phyloP scores from a whole-genome alignment of 495 filamentous ascomycete species.

The Durotheca rogersii region DNA sequence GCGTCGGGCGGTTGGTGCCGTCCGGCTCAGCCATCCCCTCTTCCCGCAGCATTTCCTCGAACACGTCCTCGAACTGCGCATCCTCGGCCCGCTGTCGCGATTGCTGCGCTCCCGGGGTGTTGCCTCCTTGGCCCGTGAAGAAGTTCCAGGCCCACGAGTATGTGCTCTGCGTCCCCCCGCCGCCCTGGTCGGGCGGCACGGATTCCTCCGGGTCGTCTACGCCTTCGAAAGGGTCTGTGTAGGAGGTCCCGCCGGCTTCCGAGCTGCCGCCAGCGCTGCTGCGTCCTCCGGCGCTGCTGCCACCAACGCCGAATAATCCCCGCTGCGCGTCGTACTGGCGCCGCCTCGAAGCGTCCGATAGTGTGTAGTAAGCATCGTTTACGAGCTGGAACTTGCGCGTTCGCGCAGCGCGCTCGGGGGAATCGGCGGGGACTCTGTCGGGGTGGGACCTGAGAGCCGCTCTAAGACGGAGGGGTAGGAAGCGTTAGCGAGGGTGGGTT shows the following conservation, averaged over 20 bases:
- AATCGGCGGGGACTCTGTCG: constrained; percentile 82
- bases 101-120: constrained; percentile 16
- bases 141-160: constrained; percentile 55
- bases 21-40: constrained; percentile 80
- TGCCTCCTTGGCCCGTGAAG: constrained; percentile 42
- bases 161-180: constrained; percentile 16
- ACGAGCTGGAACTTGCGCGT: constrained; percentile 93
- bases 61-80: constrained; percentile 84
- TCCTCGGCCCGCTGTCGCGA: constrained; percentile 51
- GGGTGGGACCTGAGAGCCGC: constrained; percentile 93
- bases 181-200: constrained; percentile 44
- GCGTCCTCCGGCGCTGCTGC: constrained; percentile 47
- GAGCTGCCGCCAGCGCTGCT: constrained; percentile 25
- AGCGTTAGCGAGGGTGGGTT: neutral
- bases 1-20: constrained; percentile 54
- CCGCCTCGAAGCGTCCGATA: constrained; percentile 77
- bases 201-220: constrained; percentile 57
- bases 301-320: constrained; percentile 32
- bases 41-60: constrained; percentile 97
- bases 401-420: constrained; percentile 76
- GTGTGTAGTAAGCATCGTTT: constrained; percentile 97
- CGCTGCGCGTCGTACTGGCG: constrained; percentile 84
- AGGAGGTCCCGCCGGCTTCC: constrained; percentile 40
- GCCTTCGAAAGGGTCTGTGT: constrained; percentile 55
- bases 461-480: constrained; percentile 47